Conservation (phyloP, 352 stramenopile genomes). For the Pythium brachiatum region DNA sequence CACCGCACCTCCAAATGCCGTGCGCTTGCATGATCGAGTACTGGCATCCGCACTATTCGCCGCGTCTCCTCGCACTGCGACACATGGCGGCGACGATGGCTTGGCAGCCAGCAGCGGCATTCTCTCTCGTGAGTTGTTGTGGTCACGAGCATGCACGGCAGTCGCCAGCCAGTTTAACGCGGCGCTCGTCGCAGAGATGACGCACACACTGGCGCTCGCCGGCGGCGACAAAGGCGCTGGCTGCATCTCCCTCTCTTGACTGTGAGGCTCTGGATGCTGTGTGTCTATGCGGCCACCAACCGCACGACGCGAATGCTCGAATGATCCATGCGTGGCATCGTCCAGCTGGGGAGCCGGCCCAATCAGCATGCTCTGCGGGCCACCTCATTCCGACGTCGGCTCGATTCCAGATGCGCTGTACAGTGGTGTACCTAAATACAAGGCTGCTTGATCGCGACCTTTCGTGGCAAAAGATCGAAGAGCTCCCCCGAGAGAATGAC, state of each 20-base stretch:
- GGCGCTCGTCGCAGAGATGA: slow-evolving; percentile 9
- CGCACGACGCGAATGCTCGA: slow-evolving; percentile 9
- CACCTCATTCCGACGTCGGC: background rate
- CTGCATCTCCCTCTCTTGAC: background rate
- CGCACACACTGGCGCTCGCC: slow-evolving; percentile 3
- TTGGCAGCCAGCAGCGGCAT: slow-evolving; percentile 5
- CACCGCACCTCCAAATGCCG: too few species aligned
- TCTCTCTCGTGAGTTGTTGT: too few species aligned
- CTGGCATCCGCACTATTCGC: background rate
- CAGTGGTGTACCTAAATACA: background rate
- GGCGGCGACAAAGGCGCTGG: background rate
- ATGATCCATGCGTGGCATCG: background rate
- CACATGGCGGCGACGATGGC: slow-evolving; percentile 6
- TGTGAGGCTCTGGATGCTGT: background rate
- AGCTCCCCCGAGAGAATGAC: background rate
- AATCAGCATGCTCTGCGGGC: background rate
- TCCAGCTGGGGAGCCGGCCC: background rate
- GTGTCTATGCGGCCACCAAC: slow-evolving; percentile 11
- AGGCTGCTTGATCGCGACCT: background rate
- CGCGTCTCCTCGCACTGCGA: background rate
- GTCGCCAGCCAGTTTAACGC: slow-evolving; percentile 4
- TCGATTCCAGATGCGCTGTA: background rate
- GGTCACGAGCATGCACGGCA: too few species aligned
- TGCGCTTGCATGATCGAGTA: slow-evolving; percentile 6
- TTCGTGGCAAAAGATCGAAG: background rate